Base-by-base conservation (phyloP, 352 stramenopile genomes). In the Aphanomyces euteiches region DNA sequence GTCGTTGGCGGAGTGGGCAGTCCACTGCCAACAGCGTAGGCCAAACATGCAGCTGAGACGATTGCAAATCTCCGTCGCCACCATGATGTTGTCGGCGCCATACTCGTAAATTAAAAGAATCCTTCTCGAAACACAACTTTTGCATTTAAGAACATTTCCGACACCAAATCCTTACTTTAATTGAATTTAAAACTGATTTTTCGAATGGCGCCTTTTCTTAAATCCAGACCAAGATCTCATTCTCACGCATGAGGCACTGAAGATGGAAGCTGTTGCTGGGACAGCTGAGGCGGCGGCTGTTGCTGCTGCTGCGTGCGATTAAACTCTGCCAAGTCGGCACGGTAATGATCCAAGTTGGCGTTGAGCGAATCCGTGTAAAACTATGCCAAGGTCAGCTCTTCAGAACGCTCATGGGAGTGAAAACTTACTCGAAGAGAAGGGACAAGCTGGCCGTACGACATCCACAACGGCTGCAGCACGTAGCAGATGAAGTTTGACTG, bases 401-500 rank as follows among this genome's bases (percentile, higher is more conserved):
- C 50, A 58, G 15, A 12, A 2, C 17, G 15, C 2, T 10, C 17
- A 58, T 36, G 43, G 10, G 10, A 50, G 10, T n/a, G 17, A n/a
- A 50, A n/a, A 61, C 54, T 28, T 5, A 88, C 73, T 1, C 80
- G 78, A 50, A 90, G 45, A 4, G 78, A 72, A 53, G 75, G 78
- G 63, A 78, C 87, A 36, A 89, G 66, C n/a, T 75, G 73, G 1
- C 75, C 73, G 21, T 85, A 73, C 37, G 79, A 79, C 19, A 83
- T 56, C 79, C 81, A 94, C n/a, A 94, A 83, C 0, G 85, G 85
- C 28, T 81, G 75, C 43, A 90, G 60, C 7, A 93, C 83, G 66
- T 88, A 93, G 72, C 85, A 85, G 67, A 88, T 84, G 56, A 90
- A 92, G 72, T 86, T 86, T 59, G 89, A 79, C 60, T 93, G 83